Evolutionary conservation across 805 yeast species (phyloP).

Genomic region (Candida krabiensis): DNA sequence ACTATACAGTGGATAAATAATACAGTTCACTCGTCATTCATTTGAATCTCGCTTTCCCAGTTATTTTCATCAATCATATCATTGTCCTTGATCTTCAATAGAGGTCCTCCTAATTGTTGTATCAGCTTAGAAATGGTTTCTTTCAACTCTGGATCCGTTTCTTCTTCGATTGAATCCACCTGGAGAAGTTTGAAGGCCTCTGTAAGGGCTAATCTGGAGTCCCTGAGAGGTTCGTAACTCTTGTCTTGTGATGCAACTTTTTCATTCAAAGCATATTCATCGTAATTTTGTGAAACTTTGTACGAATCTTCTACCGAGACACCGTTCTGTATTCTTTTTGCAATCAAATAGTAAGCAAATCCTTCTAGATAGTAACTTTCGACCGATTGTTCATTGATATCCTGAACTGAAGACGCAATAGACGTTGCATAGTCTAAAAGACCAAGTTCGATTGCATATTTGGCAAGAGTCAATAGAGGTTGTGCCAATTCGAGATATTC

Average conservation of each 20-base stretch:
- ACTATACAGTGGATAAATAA: not conserved
- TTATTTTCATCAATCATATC: constrained; percentile 41
- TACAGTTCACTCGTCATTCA: constrained; percentile 28
- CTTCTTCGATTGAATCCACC: constrained; percentile 38
- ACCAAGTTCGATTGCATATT: constrained; percentile 76
- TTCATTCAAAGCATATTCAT: constrained; percentile 34
- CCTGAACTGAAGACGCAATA: constrained; percentile 67
- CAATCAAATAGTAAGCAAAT: constrained; percentile 58
- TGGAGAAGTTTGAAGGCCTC: constrained; percentile 36
- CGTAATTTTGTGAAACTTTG: constrained; percentile 38
- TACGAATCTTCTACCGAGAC: constrained; percentile 16
- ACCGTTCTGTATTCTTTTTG: constrained; percentile 35
- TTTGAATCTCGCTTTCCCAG: constrained; percentile 54
- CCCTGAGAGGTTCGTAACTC: constrained; percentile 33
- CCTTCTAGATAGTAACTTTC: constrained; percentile 86
- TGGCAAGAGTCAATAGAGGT: constrained; percentile 69
- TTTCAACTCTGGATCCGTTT: constrained; percentile 56
- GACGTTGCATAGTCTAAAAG: constrained; percentile 63
- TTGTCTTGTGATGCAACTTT: constrained; percentile 29
- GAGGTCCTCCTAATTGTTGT: constrained; percentile 60
- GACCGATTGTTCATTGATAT: constrained; percentile 79
- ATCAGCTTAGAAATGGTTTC: constrained; percentile 53
- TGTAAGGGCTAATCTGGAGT: constrained; percentile 43
- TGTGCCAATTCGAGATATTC: constrained; percentile 70
- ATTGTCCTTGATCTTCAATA: constrained; percentile 37